Percentiles rank a stretch among this genome's conserved stretches.
Conservation (phyloP, 352 stramenopile genomes). For the Pythium scleroteichum region DNA sequence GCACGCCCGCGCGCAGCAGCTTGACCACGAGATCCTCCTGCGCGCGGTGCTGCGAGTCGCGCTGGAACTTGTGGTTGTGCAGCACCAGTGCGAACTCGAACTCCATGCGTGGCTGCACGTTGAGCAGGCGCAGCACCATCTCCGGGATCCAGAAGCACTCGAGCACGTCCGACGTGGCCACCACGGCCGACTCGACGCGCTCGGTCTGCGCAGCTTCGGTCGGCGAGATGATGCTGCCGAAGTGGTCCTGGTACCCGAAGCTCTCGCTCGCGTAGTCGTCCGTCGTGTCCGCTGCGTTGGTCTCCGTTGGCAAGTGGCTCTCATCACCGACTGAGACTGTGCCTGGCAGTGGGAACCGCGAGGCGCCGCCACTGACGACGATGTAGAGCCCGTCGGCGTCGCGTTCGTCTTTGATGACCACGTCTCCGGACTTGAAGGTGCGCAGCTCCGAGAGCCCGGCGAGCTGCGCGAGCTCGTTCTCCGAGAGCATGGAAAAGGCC, state of each 20-base stretch:
- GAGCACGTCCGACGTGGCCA: constrained; percentile 37
- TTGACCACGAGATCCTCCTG: constrained; percentile 44
- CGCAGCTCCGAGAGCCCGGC: constrained; percentile 46
- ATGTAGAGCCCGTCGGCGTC: constrained; percentile 58
- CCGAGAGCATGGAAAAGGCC: constrained; percentile 54
- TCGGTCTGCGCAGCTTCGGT: constrained; percentile 32
- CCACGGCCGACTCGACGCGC: constrained; percentile 33
- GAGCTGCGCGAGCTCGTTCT: constrained; percentile 57
- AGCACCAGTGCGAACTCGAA: constrained; percentile 60
- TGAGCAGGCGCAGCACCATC: constrained; percentile 58
- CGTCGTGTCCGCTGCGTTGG: neutral
- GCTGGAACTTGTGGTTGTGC: constrained; percentile 35
- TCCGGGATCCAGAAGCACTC: constrained; percentile 61
- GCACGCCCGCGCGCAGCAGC: constrained; percentile 45
- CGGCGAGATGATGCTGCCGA: constrained; percentile 46
- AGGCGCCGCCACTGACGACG: constrained; percentile 40
- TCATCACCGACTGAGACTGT: neutral
- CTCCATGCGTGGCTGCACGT: constrained; percentile 57
- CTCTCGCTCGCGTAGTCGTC: constrained; percentile 32
- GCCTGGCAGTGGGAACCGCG: constrained; percentile 27
- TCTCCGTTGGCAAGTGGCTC: neutral
- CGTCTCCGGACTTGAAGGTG: constrained; percentile 37
- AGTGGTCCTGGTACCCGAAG: constrained; percentile 62
- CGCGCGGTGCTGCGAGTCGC: constrained; percentile 28
- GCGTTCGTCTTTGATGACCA: constrained; percentile 48